Evolutionary conservation across 768 basidiomycete genomes (phyloP), one percentile per base, ranked within the genome.

Genomic region (Dentipellis sp.): DNA sequence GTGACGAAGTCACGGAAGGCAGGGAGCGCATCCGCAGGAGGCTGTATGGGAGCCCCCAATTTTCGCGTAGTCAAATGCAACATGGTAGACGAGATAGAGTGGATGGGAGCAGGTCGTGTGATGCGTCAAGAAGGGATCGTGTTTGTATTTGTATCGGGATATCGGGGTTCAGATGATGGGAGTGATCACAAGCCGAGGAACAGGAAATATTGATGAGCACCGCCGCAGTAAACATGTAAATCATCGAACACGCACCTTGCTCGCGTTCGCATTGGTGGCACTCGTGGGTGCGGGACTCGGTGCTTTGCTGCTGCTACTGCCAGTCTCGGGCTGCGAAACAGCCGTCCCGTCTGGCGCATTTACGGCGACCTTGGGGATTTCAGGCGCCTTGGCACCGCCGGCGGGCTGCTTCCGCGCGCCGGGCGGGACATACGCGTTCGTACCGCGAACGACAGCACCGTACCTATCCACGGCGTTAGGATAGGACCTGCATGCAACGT

Each of bases 1-100:
- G 87, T 86, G 37, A 99, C 93, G 65, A 97, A 98, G 63, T 92
- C 86, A 56, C 91, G 82, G 80, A 97, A 95, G 21, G 87, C 88
- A 29, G 85, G 83, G 19, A 91, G 74, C 35, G 91, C 80, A 65
- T 90, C 89, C 37, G 83, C 83, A 49, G 86, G 77, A 10, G 83
- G 80, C 83, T 87, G 63, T 47, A 57, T 58, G 40, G 40, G 19
- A 42, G 40, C 4, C 19, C 29, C 29, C 29, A 29, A 29, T 29
- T 29, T 29, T 29, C 29, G 29, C 3, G 29, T 29, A 45, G 42
- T 16, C 42, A 9, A 19, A 45, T 7, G 19, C 42, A 19, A n/a
- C 42, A 45, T 45, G 16, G 29, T 6, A 29, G 29, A 45, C 14
- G 7, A 14, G 42, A 45, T 5, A 17, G 42, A 45, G 19, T n/a